phyloP scores from a whole-genome alignment of 169 alveolate genomes.

The Plasmodium fragile region DNA sequence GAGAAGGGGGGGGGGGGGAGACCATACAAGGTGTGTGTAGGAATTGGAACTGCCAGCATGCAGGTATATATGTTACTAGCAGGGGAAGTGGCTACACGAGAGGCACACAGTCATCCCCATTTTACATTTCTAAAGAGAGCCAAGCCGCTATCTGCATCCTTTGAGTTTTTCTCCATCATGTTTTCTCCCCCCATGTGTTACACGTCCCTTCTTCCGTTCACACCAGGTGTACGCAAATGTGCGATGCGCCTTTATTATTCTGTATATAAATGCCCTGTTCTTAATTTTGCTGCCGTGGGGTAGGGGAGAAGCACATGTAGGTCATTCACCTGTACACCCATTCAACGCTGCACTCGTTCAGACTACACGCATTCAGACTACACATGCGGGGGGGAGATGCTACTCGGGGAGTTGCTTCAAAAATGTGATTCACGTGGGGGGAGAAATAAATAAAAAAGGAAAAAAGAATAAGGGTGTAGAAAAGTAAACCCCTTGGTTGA shows the following conservation, averaged over 20 bases:
- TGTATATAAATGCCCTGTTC: neutral
- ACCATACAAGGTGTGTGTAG: no score
- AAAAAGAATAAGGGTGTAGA: neutral
- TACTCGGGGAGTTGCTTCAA: neutral
- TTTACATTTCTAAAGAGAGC: conserved; percentile 62
- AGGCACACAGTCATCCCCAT: neutral
- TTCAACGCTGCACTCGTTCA: no score
- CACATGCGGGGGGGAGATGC: neutral
- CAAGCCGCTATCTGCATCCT: conserved; percentile 47
- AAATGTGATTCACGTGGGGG: neutral
- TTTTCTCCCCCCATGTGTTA: conserved; percentile 2
- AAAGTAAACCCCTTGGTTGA: neutral
- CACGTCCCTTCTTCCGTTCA: neutral
- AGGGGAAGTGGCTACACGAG: neutral
- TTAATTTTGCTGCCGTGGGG: neutral
- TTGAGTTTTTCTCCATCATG: conserved; percentile 36
- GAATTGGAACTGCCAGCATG: neutral
- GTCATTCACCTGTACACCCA: neutral
- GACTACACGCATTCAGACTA: no score
- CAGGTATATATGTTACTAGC: neutral
- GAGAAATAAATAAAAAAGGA: no score
- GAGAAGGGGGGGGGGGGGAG: neutral
- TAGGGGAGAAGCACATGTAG: neutral
- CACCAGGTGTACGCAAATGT: neutral
- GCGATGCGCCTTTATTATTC: neutral